Evolutionary conservation across 495 filamentous ascomycete species (phyloP).

Genomic region (Hypoxylon crocopeplum): DNA sequence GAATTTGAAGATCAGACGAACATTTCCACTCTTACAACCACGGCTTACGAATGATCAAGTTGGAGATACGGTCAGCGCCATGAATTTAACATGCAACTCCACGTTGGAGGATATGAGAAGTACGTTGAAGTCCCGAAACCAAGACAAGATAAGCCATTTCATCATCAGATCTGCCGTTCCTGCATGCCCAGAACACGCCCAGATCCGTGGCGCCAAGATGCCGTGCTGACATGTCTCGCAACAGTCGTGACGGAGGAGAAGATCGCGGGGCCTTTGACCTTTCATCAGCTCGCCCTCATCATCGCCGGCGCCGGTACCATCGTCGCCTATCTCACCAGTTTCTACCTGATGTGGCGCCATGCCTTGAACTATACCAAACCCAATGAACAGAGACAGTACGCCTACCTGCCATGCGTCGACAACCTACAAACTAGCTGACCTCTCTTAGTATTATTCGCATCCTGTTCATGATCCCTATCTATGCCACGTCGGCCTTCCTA

Average conservation of each 20-base stretch:
- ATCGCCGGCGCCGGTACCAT: slow-evolving; percentile 61
- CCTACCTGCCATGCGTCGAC: slow-evolving; percentile 6
- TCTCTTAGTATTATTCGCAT: slow-evolving; percentile 78
- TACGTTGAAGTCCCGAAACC: slow-evolving; percentile 42
- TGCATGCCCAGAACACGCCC: slow-evolving; percentile 23
- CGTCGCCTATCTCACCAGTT: slow-evolving; percentile 61
- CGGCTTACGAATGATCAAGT: slow-evolving; percentile 13
- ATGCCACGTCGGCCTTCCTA: slow-evolving; percentile 79
- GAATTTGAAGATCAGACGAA: background rate
- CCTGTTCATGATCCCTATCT: slow-evolving; percentile 89
- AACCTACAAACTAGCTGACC: slow-evolving; percentile 18
- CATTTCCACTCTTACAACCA: background rate
- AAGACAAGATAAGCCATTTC: slow-evolving; percentile 16
- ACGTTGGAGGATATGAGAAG: slow-evolving; percentile 63
- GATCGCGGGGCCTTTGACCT: slow-evolving; percentile 57
- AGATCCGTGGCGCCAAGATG: slow-evolving; percentile 32
- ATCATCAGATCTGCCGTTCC: slow-evolving; percentile 10
- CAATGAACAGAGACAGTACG: slow-evolving; percentile 79
- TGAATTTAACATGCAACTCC: slow-evolving; percentile 58
- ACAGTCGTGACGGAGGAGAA: slow-evolving; percentile 48
- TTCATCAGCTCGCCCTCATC: slow-evolving; percentile 61
- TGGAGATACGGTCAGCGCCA: slow-evolving; percentile 17
- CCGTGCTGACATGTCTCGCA: slow-evolving; percentile 33
- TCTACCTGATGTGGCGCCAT: slow-evolving; percentile 77
- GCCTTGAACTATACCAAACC: slow-evolving; percentile 84